Evolutionary conservation across 305 asterid species (phyloP).

Genomic region (Fraxinus sp.): DNA sequence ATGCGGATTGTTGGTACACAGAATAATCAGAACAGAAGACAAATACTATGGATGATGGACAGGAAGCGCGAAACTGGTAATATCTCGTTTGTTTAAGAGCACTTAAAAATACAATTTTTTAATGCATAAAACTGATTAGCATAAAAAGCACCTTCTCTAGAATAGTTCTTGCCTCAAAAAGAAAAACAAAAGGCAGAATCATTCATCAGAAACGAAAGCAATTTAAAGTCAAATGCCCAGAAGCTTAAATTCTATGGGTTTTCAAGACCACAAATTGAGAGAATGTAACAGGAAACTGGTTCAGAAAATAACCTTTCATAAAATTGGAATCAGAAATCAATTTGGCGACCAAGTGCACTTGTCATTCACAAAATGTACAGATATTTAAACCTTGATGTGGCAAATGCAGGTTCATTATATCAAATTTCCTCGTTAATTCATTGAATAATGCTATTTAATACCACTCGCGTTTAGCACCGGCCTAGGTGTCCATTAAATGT

Average conservation of each 20-base stretch:
- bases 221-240: background rate
- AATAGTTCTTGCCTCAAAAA: background rate
- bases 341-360: background rate
- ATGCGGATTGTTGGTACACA: background rate
- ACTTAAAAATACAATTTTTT: background rate
- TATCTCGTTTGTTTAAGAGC: background rate
- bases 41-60: background rate
- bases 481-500: background rate
- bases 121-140: background rate
- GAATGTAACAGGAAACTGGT: background rate
- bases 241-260: background rate
- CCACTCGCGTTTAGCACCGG: background rate
- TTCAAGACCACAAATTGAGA: background rate
- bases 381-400: background rate
- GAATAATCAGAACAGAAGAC: background rate
- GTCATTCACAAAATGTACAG: background rate
- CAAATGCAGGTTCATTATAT: background rate
- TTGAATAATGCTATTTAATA: background rate
- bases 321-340: background rate
- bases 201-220: background rate
- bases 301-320: background rate
- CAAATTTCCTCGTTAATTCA: background rate
- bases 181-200: background rate
- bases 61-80: background rate
- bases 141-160: background rate